These are phyloP conservation scores for Neurospora sp. DNA, from an alignment of 495 filamentous ascomycete genomes.

Conservation along the genomic window DNA sequence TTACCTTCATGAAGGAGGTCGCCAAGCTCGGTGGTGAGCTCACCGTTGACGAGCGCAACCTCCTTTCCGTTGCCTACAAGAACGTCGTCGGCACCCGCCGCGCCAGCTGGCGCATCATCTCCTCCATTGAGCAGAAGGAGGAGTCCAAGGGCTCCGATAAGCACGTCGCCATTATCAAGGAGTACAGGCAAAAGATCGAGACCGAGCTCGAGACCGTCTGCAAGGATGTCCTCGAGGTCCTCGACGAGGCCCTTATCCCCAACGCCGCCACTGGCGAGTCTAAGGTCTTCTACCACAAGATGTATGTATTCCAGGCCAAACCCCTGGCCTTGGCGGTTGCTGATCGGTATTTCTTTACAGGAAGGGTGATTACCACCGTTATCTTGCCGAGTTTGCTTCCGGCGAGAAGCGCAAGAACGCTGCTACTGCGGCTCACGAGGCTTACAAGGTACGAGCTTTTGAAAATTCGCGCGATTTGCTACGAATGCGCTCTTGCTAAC, in stretches of 20 bases:
- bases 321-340: not conserved
- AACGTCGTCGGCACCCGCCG: constrained; percentile 98
- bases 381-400: constrained; percentile 96
- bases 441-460: constrained; percentile 75
- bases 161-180: constrained; percentile 90
- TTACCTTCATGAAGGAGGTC: constrained; percentile 99
- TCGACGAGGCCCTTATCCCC: constrained; percentile 92
- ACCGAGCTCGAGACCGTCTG: constrained; percentile 95
- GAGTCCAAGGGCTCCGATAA: constrained; percentile 98
- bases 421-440: constrained; percentile 92
- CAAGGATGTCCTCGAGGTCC: constrained; percentile 94
- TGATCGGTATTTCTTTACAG: constrained; percentile 35
- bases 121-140: constrained; percentile 99
- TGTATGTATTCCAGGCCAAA: constrained; percentile 49
- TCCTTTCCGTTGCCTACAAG: constrained; percentile 98
- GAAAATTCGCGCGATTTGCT: not conserved
- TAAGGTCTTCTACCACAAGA: constrained; percentile 99
- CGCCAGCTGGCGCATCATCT: constrained; percentile 99
- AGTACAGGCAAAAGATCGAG: constrained; percentile 99
- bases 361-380: constrained; percentile 99
- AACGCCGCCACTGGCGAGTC: constrained; percentile 97
- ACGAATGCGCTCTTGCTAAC: not conserved
- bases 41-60: constrained; percentile 97
- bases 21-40: constrained; percentile 97
- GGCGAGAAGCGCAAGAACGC: constrained; percentile 98